phyloP scores from a whole-genome alignment of 305 asterid species.

The Fraxinus latifolia region DNA sequence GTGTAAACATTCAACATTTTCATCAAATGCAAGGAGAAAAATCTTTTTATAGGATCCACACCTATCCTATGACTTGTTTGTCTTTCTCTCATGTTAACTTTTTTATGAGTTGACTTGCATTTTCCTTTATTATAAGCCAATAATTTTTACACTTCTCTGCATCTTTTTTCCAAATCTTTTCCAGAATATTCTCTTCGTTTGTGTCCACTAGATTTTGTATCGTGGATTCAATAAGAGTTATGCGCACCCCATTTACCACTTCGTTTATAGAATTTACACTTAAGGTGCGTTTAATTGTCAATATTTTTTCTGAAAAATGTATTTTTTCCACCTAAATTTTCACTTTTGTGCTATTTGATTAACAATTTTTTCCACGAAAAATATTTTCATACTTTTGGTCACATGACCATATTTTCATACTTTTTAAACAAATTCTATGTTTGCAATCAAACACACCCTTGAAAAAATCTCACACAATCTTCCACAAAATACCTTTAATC shows the following conservation, averaged over 20 bases:
- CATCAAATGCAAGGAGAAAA: background rate
- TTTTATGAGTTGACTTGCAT: background rate
- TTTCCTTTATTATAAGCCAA: background rate
- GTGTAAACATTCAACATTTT: background rate
- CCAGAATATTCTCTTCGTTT: background rate
- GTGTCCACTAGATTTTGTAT: background rate
- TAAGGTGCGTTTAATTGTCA: too few species aligned
- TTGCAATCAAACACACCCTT: background rate
- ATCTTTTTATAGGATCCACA: background rate
- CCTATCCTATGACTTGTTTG: background rate
- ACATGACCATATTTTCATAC: too few species aligned
- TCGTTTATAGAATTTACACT: background rate
- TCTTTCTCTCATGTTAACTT: background rate
- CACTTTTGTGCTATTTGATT: too few species aligned
- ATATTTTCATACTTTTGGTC: too few species aligned
- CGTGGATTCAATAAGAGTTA: background rate
- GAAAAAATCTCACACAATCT: background rate
- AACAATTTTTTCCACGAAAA: too few species aligned
- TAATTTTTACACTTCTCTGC: background rate
- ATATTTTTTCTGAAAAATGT: too few species aligned
- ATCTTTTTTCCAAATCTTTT: background rate
- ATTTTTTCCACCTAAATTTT: too few species aligned
- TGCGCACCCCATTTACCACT: background rate
- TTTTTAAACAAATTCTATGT: background rate
- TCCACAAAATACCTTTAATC: background rate